Evolutionary conservation across 1,284 basidiomycete genomes (phyloP), one percentile per base, ranked within the genome.

Genomic region (Pascua guehoae): DNA sequence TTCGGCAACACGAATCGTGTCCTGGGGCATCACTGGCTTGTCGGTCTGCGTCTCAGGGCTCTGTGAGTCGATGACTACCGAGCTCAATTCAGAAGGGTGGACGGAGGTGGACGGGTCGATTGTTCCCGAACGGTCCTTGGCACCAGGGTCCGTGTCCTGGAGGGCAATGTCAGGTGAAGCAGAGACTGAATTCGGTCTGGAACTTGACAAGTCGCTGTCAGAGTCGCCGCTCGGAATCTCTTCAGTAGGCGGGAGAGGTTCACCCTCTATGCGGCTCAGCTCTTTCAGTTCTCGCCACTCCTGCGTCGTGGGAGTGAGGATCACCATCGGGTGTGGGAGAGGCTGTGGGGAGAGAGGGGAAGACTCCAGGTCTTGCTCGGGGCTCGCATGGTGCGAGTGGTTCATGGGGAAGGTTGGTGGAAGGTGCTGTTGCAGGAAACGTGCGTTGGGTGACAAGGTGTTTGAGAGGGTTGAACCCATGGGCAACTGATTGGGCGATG

Each of bases 271-370:
- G 47, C 58, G 57, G 32, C 58, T 52, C 10, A 64, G 54, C 54
- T 62, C 47, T 61, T 70, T 70, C 18, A 77, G 54, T 41, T 75
- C 76, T 12, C 67, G 67, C 77, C 77, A 79, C 54, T 77, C 76
- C 47, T 77, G 73, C 0, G 77, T 79, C 7, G 77, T 79, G 15
- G 77, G 77, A 4, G 77, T 79, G 11, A 79, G 67, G n/a, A 78
- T 72, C 39, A 79, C 74, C 55, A 73, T 68, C 2, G 65, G 55
- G 4, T 57, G 58, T 1, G 45, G 55, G n/a, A 53, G 12, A 9
- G 53, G 8, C 3, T 48, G 38, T 12, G 47, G 44, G 10, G 54
- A 9, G 14, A 39, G 12, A 15, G 37, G 2, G 7, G 45, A 49
- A 15, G 51, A 41, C 3, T 39, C 53, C 5, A 15, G 18, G 11